Evolutionary conservation across 345 rosid genomes (phyloP), one percentile per base, ranked within the genome.

Genomic region (Ailanthus altissimus): DNA sequence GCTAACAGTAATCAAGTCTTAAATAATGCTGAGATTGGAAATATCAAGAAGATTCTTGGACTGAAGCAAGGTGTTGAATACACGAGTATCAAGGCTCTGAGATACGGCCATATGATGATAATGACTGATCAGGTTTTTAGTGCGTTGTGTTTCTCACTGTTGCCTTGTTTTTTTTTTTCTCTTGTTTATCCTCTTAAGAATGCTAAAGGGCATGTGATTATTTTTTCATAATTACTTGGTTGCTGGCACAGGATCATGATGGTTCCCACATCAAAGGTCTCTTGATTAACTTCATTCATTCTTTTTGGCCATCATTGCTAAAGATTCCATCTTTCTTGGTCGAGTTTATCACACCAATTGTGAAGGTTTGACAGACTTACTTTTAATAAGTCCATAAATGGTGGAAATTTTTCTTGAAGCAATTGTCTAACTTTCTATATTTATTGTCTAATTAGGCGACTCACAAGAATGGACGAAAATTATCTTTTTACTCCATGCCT

Each of bases 91-190:
- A 97, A 90, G 84, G 75, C 97, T n/a, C 77, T 97, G 85, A 89
- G 99, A 97, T 97, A 97, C 80, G 99, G 98, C 71, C 94, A 88
- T 81, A 64, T 97, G 90, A 97, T 97, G 99, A 97, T 97, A 74
- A 97, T 97, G 99, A 94, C 99, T 4, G 99, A 97, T 81, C 99
- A 94, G 94, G 99, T 91, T 53, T 87, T 49, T 61, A 7, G 38
- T 68, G 71, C 38, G 50, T 50, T 26, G 11, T 3, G 36, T 68
- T 26, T 71, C 32, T 70, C 54, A 12, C 20, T 53, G 60, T 75
- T 32, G 18, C 72, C 2, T 67, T 60, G 38, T 32, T 32, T 1
- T 32, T 32, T 32, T 1, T 32, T 36, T 36, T 15, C 8, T 54
- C 59, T 6, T 72, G 36, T 0, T 63, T 63, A 40, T 57, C 56